phyloP scores from a whole-genome alignment of 2,329 filamentous ascomycete species.

The Alternaria novae-zelandiae region DNA sequence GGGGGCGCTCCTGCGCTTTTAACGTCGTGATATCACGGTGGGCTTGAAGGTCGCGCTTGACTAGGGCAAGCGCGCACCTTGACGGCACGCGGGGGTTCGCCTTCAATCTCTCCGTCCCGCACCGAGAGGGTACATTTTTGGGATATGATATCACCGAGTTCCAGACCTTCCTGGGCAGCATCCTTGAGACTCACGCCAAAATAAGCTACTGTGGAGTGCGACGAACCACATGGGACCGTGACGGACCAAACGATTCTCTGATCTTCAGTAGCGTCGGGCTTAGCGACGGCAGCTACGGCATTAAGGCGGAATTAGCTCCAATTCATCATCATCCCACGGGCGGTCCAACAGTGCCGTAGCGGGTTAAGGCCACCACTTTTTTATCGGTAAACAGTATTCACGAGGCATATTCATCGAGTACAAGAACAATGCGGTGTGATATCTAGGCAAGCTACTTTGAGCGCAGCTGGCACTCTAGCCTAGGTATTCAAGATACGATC shows the following conservation, averaged over 20 bases:
- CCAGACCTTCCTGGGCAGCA: background rate
- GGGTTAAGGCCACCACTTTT: background rate
- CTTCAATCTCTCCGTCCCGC: background rate
- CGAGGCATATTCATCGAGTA: background rate
- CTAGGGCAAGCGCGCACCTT: background rate
- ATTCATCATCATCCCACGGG: background rate
- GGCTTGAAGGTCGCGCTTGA: background rate
- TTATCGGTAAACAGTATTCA: background rate
- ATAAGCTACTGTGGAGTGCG: background rate
- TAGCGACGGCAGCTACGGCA: background rate
- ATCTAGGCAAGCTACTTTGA: background rate
- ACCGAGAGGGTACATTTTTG: background rate
- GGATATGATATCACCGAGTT: background rate
- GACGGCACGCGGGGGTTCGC: background rate
- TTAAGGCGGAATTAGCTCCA: background rate
- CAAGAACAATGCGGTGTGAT: background rate
- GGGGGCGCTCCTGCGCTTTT: background rate
- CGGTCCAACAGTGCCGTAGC: background rate
- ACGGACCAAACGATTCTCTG: background rate
- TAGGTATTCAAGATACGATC: slow-evolving; percentile 8
- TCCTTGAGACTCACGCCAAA: background rate
- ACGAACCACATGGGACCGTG: background rate
- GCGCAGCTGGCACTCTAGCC: background rate
- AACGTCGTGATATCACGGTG: background rate
- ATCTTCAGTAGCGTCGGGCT: background rate